These are phyloP conservation scores for Fusarium concolor DNA, from an alignment of 2,329 filamentous ascomycete genomes.

Conservation along the genomic window DNA sequence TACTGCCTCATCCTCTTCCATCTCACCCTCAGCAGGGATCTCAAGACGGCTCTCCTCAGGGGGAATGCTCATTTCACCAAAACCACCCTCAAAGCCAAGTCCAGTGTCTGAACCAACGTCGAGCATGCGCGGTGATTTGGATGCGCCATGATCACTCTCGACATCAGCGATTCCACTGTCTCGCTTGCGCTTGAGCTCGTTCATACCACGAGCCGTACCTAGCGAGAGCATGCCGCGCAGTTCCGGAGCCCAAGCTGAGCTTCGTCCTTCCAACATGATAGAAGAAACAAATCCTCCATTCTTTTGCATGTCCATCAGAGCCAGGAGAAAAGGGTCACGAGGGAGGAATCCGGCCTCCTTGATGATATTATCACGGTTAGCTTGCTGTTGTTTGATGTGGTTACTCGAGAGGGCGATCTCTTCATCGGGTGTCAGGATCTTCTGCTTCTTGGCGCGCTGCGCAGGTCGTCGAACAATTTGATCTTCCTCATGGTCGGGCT, in stretches of 20 bases:
- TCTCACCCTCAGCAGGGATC: conserved; percentile 68
- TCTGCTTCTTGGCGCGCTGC: conserved; percentile 80
- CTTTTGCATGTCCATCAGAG: conserved; percentile 91
- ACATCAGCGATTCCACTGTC: conserved; percentile 88
- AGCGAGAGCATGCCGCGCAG: conserved; percentile 91
- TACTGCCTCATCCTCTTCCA: conserved; percentile 55
- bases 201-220: conserved; percentile 79
- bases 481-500: conserved; percentile 68
- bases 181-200: conserved; percentile 92
- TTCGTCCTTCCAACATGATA: conserved; percentile 84
- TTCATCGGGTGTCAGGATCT: conserved; percentile 82
- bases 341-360: conserved; percentile 86
- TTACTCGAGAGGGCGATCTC: conserved; percentile 80
- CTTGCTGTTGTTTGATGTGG: conserved; percentile 87
- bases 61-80: conserved; percentile 64
- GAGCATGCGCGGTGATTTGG: conserved; percentile 74
- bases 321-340: conserved; percentile 85
- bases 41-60: conserved; percentile 73
- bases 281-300: conserved; percentile 89
- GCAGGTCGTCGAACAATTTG: conserved; percentile 73
- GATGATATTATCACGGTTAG: conserved; percentile 86
- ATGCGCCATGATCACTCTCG: conserved; percentile 71
- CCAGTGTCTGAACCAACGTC: conserved; percentile 76
- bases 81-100: conserved; percentile 57
- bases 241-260: conserved; percentile 88